Percentiles rank a stretch among this genome's conserved stretches.
Evolutionary conservation across 2,329 filamentous ascomycete genomes (phyloP).

Genomic region (Scedosporium aurantiacum): DNA sequence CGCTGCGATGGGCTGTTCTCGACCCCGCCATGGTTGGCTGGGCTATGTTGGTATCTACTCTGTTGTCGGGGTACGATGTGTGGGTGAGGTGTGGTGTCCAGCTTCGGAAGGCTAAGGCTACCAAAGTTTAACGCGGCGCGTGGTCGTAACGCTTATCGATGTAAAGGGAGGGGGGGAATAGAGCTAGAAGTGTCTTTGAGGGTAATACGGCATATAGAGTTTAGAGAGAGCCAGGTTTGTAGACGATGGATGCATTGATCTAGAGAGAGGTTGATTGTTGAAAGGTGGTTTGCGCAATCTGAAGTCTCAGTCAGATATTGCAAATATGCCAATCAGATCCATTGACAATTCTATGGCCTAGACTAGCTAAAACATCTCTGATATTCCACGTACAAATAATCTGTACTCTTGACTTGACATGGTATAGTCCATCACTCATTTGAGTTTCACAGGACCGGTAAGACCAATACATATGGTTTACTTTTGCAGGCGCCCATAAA

Average conservation of each 20-base stretch:
- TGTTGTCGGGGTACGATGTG: slow-evolving; percentile 48
- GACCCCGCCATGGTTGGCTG: slow-evolving; percentile 41
- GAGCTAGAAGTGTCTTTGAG: not conserved
- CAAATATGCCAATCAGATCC: no score
- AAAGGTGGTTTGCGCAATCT: no score
- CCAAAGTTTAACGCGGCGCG: not conserved
- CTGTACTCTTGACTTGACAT: no score
- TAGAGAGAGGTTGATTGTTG: no score
- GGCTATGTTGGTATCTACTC: slow-evolving; percentile 49
- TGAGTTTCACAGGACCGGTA: not conserved
- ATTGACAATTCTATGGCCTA: no score
- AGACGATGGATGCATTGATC: no score
- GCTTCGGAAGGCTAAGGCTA: not conserved
- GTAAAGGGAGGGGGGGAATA: not conserved
- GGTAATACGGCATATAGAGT: not conserved
- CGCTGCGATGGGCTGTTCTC: slow-evolving; percentile 49
- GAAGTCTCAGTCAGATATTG: no score
- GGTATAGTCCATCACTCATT: no score
- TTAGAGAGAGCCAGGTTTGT: no score
- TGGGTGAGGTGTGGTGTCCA: slow-evolving; percentile 33
- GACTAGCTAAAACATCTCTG: no score
- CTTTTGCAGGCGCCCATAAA: slow-evolving; percentile 26
- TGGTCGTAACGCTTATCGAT: not conserved
- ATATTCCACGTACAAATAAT: no score
- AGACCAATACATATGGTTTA: not conserved